These are phyloP conservation scores for Yamadazyma sp. DNA, from an alignment of 805 yeast species.

Conservation along the genomic window DNA sequence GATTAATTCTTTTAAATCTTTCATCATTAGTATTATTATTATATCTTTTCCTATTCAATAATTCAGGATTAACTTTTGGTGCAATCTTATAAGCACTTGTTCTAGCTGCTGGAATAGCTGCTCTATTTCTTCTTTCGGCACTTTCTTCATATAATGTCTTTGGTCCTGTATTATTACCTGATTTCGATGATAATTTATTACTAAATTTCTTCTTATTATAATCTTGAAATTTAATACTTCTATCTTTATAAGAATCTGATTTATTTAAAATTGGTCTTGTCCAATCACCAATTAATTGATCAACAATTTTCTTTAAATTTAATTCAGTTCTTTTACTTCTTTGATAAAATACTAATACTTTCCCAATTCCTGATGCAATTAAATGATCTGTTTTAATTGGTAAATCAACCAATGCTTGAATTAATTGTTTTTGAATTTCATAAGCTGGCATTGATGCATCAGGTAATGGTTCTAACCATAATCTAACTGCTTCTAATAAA, in stretches of 20 bases:
- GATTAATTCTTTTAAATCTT: slow-evolving; percentile 74
- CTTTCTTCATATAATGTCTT: slow-evolving; percentile 80
- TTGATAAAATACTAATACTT: slow-evolving; percentile 90
- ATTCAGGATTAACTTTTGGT: slow-evolving; percentile 65
- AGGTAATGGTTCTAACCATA: slow-evolving; percentile 98
- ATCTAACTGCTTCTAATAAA: slow-evolving; percentile 84
- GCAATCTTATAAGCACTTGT: slow-evolving; percentile 88
- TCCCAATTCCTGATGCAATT: slow-evolving; percentile 92
- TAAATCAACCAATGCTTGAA: slow-evolving; percentile 65
- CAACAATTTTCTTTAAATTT: slow-evolving; percentile 81
- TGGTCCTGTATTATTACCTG: slow-evolving; percentile 27
- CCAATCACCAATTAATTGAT: slow-evolving; percentile 93
- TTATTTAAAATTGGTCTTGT: slow-evolving; percentile 97
- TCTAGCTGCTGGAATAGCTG: slow-evolving; percentile 92
- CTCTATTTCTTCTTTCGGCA: slow-evolving; percentile 89
- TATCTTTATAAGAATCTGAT: slow-evolving; percentile 90
- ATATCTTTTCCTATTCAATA: slow-evolving; percentile 38
- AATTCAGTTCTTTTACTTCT: slow-evolving; percentile 87
- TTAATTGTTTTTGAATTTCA: slow-evolving; percentile 87
- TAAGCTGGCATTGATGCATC: slow-evolving; percentile 98
- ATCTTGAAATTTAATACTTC: slow-evolving; percentile 63
- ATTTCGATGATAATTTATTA: slow-evolving; percentile 33
- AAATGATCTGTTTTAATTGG: slow-evolving; percentile 96
- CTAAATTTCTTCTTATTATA: slow-evolving; percentile 60
- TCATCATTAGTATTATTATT: slow-evolving; percentile 58